phyloP scores from a whole-genome alignment of 1,284 basidiomycete genomes.

The Sphaerobolus stellatus region DNA sequence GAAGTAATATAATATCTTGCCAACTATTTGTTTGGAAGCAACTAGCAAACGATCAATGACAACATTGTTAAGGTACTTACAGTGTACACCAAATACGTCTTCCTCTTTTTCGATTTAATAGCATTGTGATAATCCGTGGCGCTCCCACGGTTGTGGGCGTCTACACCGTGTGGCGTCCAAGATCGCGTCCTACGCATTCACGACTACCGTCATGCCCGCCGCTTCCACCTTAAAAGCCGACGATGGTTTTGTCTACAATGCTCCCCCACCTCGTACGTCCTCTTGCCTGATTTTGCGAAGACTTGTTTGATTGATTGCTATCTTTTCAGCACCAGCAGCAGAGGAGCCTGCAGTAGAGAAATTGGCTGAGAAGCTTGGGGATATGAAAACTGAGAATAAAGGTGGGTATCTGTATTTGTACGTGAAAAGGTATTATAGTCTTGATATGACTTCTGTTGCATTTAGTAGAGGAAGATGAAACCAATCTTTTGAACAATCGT shows the following conservation, averaged over 20 bases:
- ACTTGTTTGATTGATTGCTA: neutral
- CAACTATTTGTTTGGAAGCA: no score
- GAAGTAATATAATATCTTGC: no score
- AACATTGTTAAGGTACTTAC: no score
- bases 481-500: constrained; percentile 17
- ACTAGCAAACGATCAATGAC: no score
- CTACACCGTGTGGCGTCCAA: no score
- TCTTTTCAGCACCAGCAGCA: neutral
- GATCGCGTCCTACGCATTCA: constrained; percentile 1
- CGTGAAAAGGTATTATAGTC: neutral
- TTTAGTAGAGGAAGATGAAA: constrained; percentile 7
- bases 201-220: constrained; percentile 2
- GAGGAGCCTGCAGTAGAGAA: neutral
- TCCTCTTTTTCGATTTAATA: no score
- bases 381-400: constrained; percentile 10
- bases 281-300: constrained; percentile 18
- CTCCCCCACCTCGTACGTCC: constrained; percentile 38
- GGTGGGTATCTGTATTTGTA: no score
- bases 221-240: constrained; percentile 59
- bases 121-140: no score
- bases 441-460: neutral
- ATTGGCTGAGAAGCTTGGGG: constrained; percentile 5
- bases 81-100: no score
- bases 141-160: no score
- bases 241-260: constrained; percentile 71